Base-by-base conservation (phyloP, 2,329 filamentous ascomycete genomes). In the Balansia obtecta region DNA sequence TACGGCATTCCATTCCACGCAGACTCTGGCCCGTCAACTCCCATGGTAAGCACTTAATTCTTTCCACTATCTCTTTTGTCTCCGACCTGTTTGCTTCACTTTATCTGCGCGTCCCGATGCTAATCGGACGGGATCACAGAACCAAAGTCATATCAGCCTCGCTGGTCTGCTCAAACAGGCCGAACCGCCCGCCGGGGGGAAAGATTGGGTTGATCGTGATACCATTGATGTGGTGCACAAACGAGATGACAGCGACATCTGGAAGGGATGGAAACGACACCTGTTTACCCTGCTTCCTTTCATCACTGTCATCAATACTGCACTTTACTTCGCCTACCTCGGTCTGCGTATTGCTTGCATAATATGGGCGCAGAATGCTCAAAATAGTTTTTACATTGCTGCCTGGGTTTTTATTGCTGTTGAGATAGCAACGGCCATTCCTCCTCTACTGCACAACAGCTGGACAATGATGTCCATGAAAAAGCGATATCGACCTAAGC, bases 391-490 rank as follows among this genome's bases (percentile, higher is more conserved):
- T 2, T 80, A 72, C 53, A 65, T 68, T 4, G 70, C 73, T 43
- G 77, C 77, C 2, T 80, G 77, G 77, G 58, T 78, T 7, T 80
- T 80, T 55, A 74, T 80, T 49, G 72, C 65, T 22, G 69, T 79
- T 51, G 77, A 80, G 57, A 60, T 77, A 39, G 64, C 67, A n/a
- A 69, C 74, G 8, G 73, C 75, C 5, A 68, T 79, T 48, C 77
- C 77, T 6, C 70, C 74, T 3, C 62, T 79, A 37, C 70, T 79
- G 66, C 76, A 80, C 65, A 77, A 77, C 56, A 65, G 71, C 38
- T 80, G 75, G 74, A 77, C 75, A 1, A 73, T 80, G 69, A 71
- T 72, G 65, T 72, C 75, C 0, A 62, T 79, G 54, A 78, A 79
- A 64, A 73, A 72, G 63, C 67, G 77, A 22, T 66, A 68, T 15